Base-by-base conservation (phyloP, 768 basidiomycete genomes). In the Heimioporus sp. region DNA sequence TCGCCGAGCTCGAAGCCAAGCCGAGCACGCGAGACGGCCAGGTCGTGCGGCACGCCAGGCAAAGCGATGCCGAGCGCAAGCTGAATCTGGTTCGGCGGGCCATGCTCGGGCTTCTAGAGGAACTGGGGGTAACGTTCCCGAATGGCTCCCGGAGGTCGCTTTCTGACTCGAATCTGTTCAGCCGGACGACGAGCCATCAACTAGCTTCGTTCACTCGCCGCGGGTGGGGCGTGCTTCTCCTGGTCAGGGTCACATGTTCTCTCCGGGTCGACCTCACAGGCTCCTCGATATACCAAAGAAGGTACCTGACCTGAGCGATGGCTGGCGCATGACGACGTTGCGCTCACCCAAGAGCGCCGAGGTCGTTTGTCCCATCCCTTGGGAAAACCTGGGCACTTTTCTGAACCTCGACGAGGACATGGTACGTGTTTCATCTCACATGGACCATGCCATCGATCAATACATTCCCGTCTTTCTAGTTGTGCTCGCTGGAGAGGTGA, bases 251-350 rank as follows among this genome's bases (percentile, higher is more conserved):
- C 30, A 37, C 31, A 31, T 41, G 4, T 13, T 46, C 10, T 35
- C 64, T 36, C 42, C 55, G 28, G 47, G 50, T 20, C 58, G 54
- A n/a, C 37, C 48, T 5, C 30, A 35, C 43, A 55, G 46, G 37
- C 42, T 52, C 4, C 43, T 52, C n/a, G 48, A 47, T 15, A 32
- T 37, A 2, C 37, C 60, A 32, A 58, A 37, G 43, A 24, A 13
- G 11, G 49, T 50, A 8, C 43, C 51, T 5, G 53, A 49, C 15
- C 48, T 59, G 8, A 58, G 64, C 12, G 63, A 65, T 16, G 58
- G 55, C 16, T 78, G 77, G 76, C 63, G 61, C 9, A 67, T 83
- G 43, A 72, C 81, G 44, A 78, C 66, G 40, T 61, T 49, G 13
- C 72, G 67, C 31, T 65, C 72, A 32, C 79, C 79, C 4, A 61